phyloP scores from a whole-genome alignment of 768 basidiomycete genomes.

The Russula emetica region DNA sequence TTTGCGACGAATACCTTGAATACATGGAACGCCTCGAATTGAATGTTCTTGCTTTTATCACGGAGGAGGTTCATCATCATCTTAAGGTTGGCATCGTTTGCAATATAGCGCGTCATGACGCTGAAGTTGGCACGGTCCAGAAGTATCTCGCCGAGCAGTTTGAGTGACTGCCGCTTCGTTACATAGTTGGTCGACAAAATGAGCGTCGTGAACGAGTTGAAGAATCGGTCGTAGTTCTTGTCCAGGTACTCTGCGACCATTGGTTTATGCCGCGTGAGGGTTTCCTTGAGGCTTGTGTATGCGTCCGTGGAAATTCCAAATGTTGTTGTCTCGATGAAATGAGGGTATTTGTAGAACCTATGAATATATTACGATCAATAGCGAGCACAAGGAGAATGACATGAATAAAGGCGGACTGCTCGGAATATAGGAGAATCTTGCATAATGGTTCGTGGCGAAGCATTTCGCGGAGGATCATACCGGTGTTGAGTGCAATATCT shows the following conservation, averaged over 20 bases:
- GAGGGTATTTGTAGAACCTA: slow-evolving; percentile 95
- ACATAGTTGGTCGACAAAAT: slow-evolving; percentile 95
- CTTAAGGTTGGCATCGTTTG: slow-evolving; percentile 93
- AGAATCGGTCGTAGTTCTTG: slow-evolving; percentile 97
- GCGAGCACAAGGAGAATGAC: slow-evolving; percentile 1
- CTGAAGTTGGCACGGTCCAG: slow-evolving; percentile 97
- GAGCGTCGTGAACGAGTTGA: slow-evolving; percentile 88
- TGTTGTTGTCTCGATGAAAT: slow-evolving; percentile 95
- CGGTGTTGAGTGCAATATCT: slow-evolving; percentile 94
- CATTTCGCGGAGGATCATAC: slow-evolving; percentile 98
- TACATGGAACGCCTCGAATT: slow-evolving; percentile 99
- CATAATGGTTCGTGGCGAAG: slow-evolving; percentile 86
- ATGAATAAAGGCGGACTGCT: slow-evolving; percentile 63
- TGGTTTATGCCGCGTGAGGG: slow-evolving; percentile 91
- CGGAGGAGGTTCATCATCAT: slow-evolving; percentile 99
- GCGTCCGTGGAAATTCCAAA: slow-evolving; percentile 99
- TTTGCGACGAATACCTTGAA: slow-evolving; percentile 99
- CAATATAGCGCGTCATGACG: slow-evolving; percentile 97
- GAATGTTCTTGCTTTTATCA: slow-evolving; percentile 99
- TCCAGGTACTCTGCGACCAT: slow-evolving; percentile 98
- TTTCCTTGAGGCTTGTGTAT: slow-evolving; percentile 96
- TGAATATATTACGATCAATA: not conserved
- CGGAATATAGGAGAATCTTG: slow-evolving; percentile 86
- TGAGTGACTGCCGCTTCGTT: slow-evolving; percentile 98
- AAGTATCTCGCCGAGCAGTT: slow-evolving; percentile 95